Evolutionary conservation across 371 early-diverging fungal genomes (phyloP), one percentile per base, ranked within the genome.

Genomic region (Apophysomyces ossiformis): DNA sequence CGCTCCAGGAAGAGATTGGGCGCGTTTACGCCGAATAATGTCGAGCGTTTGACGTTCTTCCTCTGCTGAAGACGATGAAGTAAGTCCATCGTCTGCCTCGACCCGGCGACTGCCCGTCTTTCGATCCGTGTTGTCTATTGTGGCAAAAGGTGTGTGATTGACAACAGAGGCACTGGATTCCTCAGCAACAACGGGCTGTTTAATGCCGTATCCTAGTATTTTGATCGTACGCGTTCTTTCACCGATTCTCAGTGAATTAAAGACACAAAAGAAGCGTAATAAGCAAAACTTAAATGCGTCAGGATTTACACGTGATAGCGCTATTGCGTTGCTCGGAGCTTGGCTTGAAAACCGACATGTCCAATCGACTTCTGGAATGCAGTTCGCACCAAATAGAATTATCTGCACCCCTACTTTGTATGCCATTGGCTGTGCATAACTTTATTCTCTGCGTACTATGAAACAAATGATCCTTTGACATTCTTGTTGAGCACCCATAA

Each of bases 31-130:
- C 63, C 72, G 61, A 41, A 81, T 67, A 9, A 81, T 73, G 60
- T 78, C 71, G 4, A 57, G 63, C n/a, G 73, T 74, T 57, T 69
- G 72, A 36, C 46, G 57, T 46, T 78, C 76, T 68, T 78, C 72
- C 57, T 77, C 81, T 4, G 70, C 46, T 0, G 80, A 80, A 26
- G 78, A 76, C 37, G 81, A 74, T 13, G 81, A 81, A 9, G 81
- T 76, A 60, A 81, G 76, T 0, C 77, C 72, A 65, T 76, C 73
- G 63, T 74, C 77, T 61, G 61, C 61, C 18, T 61, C 61, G 45
- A 16, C 43, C 47, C n/a, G 13, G 18, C n/a, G 47, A 13, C n/a
- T 18, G n/a, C 5, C 47, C 3, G 47, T 47, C 47, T 18, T 47
- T 47, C n/a, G 47, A 47, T n/a, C 16, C 18, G 47, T 47, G 15